These are phyloP conservation scores for Quercus wislizeni DNA, from an alignment of 306 rosid species.

Conservation along the genomic window DNA sequence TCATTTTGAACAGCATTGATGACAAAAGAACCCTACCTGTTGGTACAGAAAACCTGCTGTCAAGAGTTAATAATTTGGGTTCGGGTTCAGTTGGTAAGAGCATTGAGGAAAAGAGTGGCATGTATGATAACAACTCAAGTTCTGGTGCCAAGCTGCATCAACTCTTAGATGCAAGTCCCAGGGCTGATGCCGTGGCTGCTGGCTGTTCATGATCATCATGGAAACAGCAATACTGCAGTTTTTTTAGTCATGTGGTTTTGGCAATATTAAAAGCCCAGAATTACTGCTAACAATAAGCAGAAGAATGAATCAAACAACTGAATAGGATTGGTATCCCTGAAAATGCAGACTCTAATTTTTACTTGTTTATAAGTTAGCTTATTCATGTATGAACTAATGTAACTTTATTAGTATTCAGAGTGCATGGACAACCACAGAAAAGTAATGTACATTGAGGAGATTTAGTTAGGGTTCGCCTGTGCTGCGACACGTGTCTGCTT, in stretches of 20 bases:
- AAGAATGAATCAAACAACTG: constrained; percentile 33
- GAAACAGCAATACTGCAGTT: constrained; percentile 30
- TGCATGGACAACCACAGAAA: constrained; percentile 34
- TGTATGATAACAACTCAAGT: constrained; percentile 60
- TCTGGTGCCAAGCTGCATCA: constrained; percentile 84
- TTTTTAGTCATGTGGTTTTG: constrained; percentile 70
- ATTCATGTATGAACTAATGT: constrained; percentile 27
- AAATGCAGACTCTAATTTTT: constrained; percentile 50
- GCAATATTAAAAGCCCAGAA: constrained; percentile 91
- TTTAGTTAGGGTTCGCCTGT: constrained; percentile 18
- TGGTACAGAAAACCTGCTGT: constrained; percentile 68
- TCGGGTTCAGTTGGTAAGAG: constrained; percentile 51
- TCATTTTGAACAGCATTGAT: constrained; percentile 42
- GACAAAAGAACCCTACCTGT: constrained; percentile 51
- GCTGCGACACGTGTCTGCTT: constrained; percentile 3
- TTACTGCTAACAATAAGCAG: constrained; percentile 68
- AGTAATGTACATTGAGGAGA: constrained; percentile 61
- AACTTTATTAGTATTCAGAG: constrained; percentile 36
- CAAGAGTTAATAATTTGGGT: constrained; percentile 54
- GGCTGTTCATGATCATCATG: constrained; percentile 37
- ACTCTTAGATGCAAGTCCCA: constrained; percentile 75
- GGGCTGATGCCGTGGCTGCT: constrained; percentile 89
- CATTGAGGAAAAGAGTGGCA: constrained; percentile 52
- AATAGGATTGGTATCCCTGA: constrained; percentile 40
- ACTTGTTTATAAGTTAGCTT: constrained; percentile 21